Evolutionary conservation across 768 basidiomycete species (phyloP).

Genomic region (Leccinellum rugosiceps): DNA sequence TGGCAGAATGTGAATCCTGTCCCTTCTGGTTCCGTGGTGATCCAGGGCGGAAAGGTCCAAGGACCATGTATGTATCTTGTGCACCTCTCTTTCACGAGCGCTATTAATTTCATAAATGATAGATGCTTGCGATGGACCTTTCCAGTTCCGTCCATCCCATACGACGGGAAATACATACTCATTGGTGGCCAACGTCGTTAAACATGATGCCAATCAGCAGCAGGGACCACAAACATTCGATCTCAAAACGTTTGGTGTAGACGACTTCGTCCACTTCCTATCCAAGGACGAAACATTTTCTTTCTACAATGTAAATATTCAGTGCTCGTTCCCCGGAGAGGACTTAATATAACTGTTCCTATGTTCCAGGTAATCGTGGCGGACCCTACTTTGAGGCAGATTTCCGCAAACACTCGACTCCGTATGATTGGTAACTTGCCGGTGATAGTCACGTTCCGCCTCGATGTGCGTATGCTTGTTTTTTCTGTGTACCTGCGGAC

Average conservation of each 20-base stretch:
- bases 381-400: slow-evolving; percentile 7
- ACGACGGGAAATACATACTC: slow-evolving; percentile 1
- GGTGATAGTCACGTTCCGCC: neutral
- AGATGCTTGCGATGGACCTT: neutral
- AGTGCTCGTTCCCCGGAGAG: neutral
- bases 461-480: neutral
- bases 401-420: slow-evolving; percentile 8
- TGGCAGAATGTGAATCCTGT: neutral
- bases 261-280: slow-evolving; percentile 2
- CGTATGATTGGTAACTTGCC: neutral
- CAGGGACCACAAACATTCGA: neutral
- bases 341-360: neutral
- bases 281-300: neutral
- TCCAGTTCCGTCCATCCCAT: slow-evolving; percentile 10
- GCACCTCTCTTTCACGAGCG: neutral
- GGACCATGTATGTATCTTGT: neutral
- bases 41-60: neutral
- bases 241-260: neutral
- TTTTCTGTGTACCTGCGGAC: neutral
- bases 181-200: slow-evolving; percentile 8
- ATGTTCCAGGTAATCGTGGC: slow-evolving; percentile 6
- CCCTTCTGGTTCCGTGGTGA: neutral
- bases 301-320: slow-evolving; percentile 6
- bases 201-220: neutral
- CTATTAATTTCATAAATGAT: neutral